phyloP scores from a whole-genome alignment of 441 rosid genomes.

The Gossypium schwendimanii region DNA sequence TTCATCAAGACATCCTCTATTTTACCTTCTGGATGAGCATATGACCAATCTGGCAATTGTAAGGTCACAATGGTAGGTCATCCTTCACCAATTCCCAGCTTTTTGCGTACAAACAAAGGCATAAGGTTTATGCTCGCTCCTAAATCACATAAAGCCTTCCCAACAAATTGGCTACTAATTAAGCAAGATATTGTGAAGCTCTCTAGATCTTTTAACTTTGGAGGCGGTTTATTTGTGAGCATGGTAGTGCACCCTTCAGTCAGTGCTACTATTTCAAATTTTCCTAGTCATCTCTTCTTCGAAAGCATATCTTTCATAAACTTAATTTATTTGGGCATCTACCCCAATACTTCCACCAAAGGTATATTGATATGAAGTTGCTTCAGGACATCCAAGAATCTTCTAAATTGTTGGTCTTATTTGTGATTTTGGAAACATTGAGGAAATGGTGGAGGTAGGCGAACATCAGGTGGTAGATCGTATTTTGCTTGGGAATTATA shows the following conservation, averaged over 20 bases:
- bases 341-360: too few species aligned
- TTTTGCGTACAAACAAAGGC: background rate
- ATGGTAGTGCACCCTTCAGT: background rate
- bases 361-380: background rate
- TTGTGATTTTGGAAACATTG: background rate
- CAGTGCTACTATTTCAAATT: background rate
- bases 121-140: background rate
- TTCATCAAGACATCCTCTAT: background rate
- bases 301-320: too few species aligned
- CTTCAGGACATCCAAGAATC: background rate
- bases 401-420: background rate
- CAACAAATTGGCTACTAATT: background rate
- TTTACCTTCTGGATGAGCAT: background rate
- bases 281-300: background rate
- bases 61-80: background rate
- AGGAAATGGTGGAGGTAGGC: background rate
- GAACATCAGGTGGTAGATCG: background rate
- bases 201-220: background rate
- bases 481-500: too few species aligned
- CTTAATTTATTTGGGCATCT: too few species aligned
- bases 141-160: background rate
- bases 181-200: background rate
- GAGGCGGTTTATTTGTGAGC: background rate
- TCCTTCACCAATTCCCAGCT: background rate
- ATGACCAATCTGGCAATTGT: background rate